These are phyloP conservation scores for Nidula niveotomentosa DNA, from an alignment of 1,284 basidiomycete species.

Conservation along the genomic window DNA sequence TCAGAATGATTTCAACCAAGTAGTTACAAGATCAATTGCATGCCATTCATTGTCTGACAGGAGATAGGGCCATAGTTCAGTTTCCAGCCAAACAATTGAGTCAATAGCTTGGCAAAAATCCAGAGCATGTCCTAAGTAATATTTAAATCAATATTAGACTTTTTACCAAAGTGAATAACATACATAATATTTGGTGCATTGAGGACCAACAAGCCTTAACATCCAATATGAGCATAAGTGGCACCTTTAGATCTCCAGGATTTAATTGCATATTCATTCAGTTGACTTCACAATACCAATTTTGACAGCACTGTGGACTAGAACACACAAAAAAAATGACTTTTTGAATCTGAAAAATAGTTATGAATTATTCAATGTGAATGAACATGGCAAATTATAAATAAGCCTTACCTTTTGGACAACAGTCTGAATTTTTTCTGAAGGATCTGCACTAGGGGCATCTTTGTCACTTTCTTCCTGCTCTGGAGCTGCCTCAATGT, in stretches of 20 bases:
- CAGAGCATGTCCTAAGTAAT: neutral
- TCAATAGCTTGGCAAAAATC: neutral
- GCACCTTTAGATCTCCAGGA: neutral
- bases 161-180: neutral
- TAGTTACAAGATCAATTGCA: neutral
- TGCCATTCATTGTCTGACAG: neutral
- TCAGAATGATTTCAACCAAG: neutral
- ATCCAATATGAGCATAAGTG: slow-evolving; percentile 6
- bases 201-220: slow-evolving; percentile 9
- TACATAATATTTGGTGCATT: slow-evolving; percentile 15
- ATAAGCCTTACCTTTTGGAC: no score
- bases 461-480: no score
- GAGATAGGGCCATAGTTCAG: neutral
- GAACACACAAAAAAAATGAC: neutral
- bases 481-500: neutral
- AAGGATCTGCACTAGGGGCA: no score
- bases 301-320: neutral
- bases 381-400: no score
- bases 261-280: neutral
- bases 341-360: neutral
- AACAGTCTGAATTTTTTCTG: no score
- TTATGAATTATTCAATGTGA: neutral
- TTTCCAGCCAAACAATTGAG: no score
- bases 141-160: neutral
- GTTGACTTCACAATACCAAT: neutral